These are phyloP conservation scores for Amanita exitialis DNA, from an alignment of 768 basidiomycete genomes.

Conservation along the genomic window DNA sequence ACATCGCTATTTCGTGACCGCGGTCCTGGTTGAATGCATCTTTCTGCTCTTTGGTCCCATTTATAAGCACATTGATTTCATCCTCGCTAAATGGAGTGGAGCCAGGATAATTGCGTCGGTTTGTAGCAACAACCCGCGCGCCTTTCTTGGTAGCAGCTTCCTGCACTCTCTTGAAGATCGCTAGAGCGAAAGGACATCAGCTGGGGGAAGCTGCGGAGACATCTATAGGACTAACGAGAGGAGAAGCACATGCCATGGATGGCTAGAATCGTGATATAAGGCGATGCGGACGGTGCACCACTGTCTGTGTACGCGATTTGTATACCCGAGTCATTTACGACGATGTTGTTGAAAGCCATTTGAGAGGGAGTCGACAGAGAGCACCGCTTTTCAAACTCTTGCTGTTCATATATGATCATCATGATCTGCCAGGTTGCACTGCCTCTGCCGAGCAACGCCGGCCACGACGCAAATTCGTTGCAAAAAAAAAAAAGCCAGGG, in stretches of 20 bases:
- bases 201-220: background rate
- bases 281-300: conserved; percentile 7
- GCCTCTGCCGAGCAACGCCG: too few relatives aligned
- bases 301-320: conserved; percentile 13
- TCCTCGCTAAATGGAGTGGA: background rate
- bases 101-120: conserved; percentile 3
- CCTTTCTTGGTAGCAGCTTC: background rate
- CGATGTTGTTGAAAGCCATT: background rate
- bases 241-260: conserved; percentile 13
- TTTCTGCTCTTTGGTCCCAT: conserved; percentile 1
- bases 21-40: background rate
- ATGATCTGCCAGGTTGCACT: too few relatives aligned
- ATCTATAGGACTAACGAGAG: conserved; percentile 1
- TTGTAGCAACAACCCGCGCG: conserved; percentile 1
- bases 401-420: too few relatives aligned
- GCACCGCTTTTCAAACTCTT: too few relatives aligned
- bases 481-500: too few relatives aligned
- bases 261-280: conserved; percentile 12
- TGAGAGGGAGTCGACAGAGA: too few relatives aligned
- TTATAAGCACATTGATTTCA: background rate
- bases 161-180: background rate
- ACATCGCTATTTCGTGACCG: background rate
- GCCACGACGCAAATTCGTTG: too few relatives aligned
- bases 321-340: conserved; percentile 6
- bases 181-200: background rate